A percentile compares a stretch with the other conserved stretches of the same genome.
These are phyloP conservation scores for Zoysia pacifica DNA, from an alignment of 176 grass and related monocot species.

Conservation along the genomic window DNA sequence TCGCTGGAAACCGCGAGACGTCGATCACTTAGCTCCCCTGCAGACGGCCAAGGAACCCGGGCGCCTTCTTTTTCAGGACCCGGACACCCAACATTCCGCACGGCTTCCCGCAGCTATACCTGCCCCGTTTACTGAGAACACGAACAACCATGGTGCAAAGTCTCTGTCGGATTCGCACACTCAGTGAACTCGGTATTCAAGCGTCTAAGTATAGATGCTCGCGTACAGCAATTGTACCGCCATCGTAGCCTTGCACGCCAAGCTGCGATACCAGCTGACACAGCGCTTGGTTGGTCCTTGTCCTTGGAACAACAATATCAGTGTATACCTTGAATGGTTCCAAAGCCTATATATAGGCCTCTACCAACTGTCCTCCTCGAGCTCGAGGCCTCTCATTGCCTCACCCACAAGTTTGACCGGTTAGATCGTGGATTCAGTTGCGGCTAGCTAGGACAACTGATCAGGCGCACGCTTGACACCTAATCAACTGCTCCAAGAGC, in stretches of 20 bases:
- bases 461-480: background rate
- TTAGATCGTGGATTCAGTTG: background rate
- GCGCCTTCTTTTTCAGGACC: no score
- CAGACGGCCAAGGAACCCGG: no score
- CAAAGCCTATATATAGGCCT: background rate
- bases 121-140: no score
- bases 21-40: no score
- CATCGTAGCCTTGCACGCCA: constrained; percentile 18
- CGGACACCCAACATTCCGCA: no score
- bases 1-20: no score
- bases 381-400: background rate
- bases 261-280: background rate
- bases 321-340: background rate
- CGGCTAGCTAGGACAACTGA: background rate
- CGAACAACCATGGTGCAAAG: no score
- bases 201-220: no score
- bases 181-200: no score
- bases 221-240: background rate
- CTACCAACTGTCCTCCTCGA: background rate
- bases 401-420: background rate
- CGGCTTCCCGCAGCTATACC: no score
- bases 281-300: background rate
- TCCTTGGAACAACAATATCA: constrained; percentile 13
- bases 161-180: no score
- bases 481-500: background rate